Conservation (phyloP, 352 stramenopile genomes). For the Pelagophyceae sp. region DNA sequence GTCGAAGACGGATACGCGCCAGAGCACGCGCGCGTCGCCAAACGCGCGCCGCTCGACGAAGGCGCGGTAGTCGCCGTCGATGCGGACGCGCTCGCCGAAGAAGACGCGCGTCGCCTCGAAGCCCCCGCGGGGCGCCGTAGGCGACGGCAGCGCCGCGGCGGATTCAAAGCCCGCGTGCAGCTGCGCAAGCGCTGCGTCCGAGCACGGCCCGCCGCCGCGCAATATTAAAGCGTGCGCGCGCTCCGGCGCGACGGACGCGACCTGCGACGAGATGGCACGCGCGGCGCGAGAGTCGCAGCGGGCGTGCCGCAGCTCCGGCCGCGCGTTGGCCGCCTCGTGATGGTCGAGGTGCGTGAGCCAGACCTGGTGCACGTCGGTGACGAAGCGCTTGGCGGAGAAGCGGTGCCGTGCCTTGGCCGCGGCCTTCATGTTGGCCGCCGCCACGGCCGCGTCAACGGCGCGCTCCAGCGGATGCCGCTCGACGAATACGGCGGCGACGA, state of each 20-base stretch:
- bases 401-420: not conserved
- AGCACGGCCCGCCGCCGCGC: too few relatives aligned
- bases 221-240: not conserved
- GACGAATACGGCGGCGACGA: not conserved
- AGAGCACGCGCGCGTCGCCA: not conserved
- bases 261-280: not conserved
- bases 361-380: constrained; percentile 74
- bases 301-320: not conserved
- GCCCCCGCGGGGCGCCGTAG: not conserved
- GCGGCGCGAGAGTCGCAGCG: not conserved
- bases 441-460: not conserved
- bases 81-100: not conserved
- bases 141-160: not conserved
- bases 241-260: not conserved
- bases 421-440: not conserved
- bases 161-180: too few relatives aligned
- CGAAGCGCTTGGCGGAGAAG: constrained; percentile 49
- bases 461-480: not conserved
- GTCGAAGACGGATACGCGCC: not conserved
- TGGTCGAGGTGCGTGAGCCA: constrained; percentile 79
- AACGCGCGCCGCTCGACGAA: not conserved
- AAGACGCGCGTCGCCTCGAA: not conserved
- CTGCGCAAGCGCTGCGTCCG: too few relatives aligned
- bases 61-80: not conserved
- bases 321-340: constrained; percentile 45